A percentile compares a stretch with the other conserved stretches of the same genome.
Conservation (phyloP, 768 basidiomycete genomes). For the Phlegmacium glaucopus region DNA sequence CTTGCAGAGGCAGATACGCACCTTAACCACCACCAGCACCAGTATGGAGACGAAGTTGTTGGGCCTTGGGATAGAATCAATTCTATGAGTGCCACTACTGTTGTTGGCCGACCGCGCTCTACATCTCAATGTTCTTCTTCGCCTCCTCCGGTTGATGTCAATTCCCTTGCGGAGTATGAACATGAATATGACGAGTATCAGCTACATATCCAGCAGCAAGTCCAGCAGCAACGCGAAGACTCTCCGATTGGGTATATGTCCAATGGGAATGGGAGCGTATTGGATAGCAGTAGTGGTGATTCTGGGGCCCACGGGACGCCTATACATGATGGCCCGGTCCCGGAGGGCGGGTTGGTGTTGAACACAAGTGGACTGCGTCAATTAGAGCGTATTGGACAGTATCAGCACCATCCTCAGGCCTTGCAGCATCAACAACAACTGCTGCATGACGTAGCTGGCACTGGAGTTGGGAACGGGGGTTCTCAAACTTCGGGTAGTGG, state of each 20-base stretch:
- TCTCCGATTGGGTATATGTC: no score
- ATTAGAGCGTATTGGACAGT: neutral
- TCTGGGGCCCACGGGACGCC: no score
- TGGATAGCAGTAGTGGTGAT: no score
- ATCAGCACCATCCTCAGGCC: conserved; percentile 1
- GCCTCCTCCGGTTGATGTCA: conserved; percentile 14
- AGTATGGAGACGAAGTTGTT: conserved; percentile 29
- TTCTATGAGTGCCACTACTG: conserved; percentile 7
- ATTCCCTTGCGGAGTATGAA: conserved; percentile 8
- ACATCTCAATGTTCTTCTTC: conserved; percentile 35
- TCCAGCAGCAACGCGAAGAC: neutral
- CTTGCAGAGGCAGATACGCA: conserved; percentile 13
- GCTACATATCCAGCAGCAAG: conserved; percentile 1
- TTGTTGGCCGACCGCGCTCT: conserved; percentile 14
- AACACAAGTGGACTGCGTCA: neutral
- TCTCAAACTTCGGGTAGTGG: conserved; percentile 11
- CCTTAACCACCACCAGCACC: conserved; percentile 9
- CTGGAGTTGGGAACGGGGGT: conserved; percentile 11
- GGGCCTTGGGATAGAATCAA: conserved; percentile 44
- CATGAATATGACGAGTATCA: conserved; percentile 6
- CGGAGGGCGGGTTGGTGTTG: neutral
- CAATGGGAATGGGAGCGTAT: no score
- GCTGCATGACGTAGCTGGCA: conserved; percentile 17
- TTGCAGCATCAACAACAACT: conserved; percentile 8
- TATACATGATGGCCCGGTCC: neutral